A percentile compares a stretch with the other conserved stretches of the same genome.
Evolutionary conservation across 2,329 filamentous ascomycete genomes (phyloP).

Genomic region (Elsinoe fawcettii): DNA sequence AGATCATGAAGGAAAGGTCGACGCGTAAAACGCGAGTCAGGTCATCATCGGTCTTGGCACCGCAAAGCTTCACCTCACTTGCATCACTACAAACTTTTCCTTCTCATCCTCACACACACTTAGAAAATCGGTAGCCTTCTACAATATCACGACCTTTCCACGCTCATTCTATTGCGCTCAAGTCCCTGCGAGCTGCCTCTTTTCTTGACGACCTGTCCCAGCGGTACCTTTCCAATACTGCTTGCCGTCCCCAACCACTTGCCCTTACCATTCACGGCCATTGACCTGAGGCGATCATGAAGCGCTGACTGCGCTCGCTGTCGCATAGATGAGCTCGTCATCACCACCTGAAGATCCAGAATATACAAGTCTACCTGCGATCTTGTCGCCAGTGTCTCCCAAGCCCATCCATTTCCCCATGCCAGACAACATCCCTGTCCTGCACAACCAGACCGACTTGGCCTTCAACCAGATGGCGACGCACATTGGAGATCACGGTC

Average conservation of each 20-base stretch:
- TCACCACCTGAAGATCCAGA: slow-evolving; percentile 48
- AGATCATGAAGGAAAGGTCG: too few species aligned
- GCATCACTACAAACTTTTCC: background rate
- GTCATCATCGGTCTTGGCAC: slow-evolving; percentile 9
- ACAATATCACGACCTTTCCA: background rate
- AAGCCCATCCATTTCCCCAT: slow-evolving; percentile 61
- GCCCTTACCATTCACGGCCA: background rate
- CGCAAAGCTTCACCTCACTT: slow-evolving; percentile 2
- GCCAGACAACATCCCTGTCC: slow-evolving; percentile 60
- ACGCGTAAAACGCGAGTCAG: background rate
- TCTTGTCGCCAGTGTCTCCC: slow-evolving; percentile 61
- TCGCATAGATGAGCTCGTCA: slow-evolving; percentile 48
- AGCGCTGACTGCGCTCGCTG: slow-evolving; percentile 24
- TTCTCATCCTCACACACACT: background rate
- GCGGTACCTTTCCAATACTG: background rate
- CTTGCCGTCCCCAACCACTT: background rate
- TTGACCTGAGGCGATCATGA: slow-evolving; percentile 8
- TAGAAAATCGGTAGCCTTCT: background rate
- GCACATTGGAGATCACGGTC: background rate
- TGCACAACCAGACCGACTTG: slow-evolving; percentile 65
- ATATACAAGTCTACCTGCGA: slow-evolving; percentile 51
- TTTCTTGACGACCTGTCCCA: background rate
- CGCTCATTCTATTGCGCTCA: background rate
- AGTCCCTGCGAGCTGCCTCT: background rate
- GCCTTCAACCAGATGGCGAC: slow-evolving; percentile 56